Percentiles rank a stretch among this genome's conserved stretches.
phyloP scores from a whole-genome alignment of 2,329 filamentous ascomycete species.

The Penicillium thymicola region DNA sequence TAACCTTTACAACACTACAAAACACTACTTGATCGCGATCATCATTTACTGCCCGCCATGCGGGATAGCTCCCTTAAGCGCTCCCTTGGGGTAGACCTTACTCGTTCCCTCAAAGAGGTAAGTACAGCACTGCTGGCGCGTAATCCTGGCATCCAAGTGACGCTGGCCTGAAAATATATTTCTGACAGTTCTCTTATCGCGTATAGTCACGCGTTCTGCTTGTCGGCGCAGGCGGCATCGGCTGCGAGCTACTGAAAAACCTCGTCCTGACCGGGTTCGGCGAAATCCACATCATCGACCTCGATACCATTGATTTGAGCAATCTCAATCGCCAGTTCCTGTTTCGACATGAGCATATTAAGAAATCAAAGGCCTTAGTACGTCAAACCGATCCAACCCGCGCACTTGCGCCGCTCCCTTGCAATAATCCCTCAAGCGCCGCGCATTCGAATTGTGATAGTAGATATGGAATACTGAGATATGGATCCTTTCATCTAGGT shows the following conservation, averaged over 20 bases:
- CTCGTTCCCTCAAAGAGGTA: constrained; percentile 43
- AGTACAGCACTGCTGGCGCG: background rate
- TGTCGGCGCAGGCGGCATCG: constrained; percentile 94
- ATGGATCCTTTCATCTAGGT: constrained; percentile 54
- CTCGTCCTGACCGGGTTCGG: constrained; percentile 88
- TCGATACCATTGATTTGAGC: constrained; percentile 96
- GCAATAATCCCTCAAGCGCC: background rate
- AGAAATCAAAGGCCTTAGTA: constrained; percentile 91
- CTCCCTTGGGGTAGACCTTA: constrained; percentile 41
- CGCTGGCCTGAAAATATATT: background rate
- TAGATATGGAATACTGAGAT: constrained; percentile 14
- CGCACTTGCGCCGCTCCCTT: constrained; percentile 10
- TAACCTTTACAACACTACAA: background rate
- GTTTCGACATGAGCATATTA: constrained; percentile 95
- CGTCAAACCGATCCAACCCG: constrained; percentile 28
- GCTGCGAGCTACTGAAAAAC: constrained; percentile 96
- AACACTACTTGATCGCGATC: constrained; percentile 4
- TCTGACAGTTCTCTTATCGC: constrained; percentile 8
- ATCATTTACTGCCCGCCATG: constrained; percentile 25
- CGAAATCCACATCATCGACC: constrained; percentile 90
- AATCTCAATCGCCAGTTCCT: constrained; percentile 98
- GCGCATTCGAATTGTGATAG: background rate
- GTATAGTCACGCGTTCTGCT: constrained; percentile 79
- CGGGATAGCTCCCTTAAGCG: constrained; percentile 44
- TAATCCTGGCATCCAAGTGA: background rate